Percentiles rank a stretch among this genome's conserved stretches.
Evolutionary conservation across 139 green algal genomes (phyloP).

Genomic region (Protoeuglena noctilucae): DNA sequence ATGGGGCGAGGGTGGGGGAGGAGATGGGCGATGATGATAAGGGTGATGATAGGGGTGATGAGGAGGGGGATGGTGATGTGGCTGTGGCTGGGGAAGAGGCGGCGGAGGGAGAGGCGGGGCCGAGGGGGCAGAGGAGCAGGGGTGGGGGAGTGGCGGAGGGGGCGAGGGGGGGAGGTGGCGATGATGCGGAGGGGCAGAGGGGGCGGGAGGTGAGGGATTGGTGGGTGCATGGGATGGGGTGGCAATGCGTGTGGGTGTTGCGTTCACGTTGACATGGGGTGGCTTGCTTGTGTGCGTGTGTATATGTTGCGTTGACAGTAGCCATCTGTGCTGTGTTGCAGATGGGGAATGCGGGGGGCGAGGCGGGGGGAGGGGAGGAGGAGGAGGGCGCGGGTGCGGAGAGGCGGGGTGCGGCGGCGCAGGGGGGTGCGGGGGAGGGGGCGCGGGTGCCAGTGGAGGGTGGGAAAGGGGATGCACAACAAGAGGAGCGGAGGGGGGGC

Average conservation of each 20-base stretch:
- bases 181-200: constrained; percentile 10
- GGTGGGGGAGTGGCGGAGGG: constrained; percentile 11
- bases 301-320: too few species aligned
- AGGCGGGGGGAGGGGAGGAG: constrained; percentile 2
- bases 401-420: constrained; percentile 12
- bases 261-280: too few species aligned
- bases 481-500: constrained; percentile 1
- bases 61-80: constrained; percentile 8
- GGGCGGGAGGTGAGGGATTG: constrained; percentile 16
- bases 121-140: constrained; percentile 11
- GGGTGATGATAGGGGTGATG: background rate
- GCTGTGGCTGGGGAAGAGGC: constrained; percentile 8
- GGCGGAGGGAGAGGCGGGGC: constrained; percentile 8
- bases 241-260: too few species aligned
- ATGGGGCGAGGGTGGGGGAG: constrained; percentile 9
- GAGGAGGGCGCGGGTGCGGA: constrained; percentile 12
- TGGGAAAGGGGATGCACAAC: constrained; percentile 11
- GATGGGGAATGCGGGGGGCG: too few species aligned
- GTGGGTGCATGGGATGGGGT: too few species aligned
- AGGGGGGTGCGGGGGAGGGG: constrained; percentile 10
- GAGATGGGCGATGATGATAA: constrained; percentile 6
- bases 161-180: background rate
- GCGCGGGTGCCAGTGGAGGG: constrained; percentile 10
- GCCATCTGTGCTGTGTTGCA: too few species aligned
- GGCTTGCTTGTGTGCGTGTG: too few species aligned